These are phyloP conservation scores for Neofusicoccum laricinum DNA, from an alignment of 2,329 filamentous ascomycete species.

Conservation along the genomic window DNA sequence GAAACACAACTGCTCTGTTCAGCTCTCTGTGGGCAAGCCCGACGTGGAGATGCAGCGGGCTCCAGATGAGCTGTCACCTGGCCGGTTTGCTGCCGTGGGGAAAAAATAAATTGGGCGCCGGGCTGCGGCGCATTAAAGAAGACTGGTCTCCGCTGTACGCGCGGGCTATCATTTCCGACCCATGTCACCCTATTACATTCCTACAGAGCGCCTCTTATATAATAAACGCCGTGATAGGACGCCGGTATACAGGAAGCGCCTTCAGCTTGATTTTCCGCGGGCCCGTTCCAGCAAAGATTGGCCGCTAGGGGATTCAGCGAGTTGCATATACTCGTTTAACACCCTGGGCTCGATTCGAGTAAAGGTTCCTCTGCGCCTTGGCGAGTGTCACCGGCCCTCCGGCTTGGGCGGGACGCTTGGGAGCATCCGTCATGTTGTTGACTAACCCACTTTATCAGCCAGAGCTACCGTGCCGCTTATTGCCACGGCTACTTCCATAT, in stretches of 20 bases:
- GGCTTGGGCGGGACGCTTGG: neutral
- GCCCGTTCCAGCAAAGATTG: neutral
- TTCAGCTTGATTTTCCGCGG: neutral
- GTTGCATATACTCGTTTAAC: neutral
- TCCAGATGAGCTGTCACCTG: conserved; percentile 3
- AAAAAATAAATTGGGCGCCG: conserved; percentile 9
- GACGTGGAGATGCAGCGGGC: neutral
- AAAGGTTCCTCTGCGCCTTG: neutral
- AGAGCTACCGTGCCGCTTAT: neutral
- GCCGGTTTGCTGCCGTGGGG: neutral
- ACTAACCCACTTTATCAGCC: neutral
- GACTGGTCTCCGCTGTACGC: conserved; percentile 13
- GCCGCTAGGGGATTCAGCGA: neutral
- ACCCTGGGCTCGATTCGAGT: neutral
- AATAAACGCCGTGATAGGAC: neutral
- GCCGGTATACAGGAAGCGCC: conserved; percentile 4
- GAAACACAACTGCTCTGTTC: neutral
- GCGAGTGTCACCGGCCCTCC: neutral
- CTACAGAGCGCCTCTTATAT: conserved; percentile 7
- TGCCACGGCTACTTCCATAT: neutral
- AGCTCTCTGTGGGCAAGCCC: neutral
- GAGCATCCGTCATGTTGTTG: neutral
- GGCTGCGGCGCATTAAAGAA: conserved; percentile 5
- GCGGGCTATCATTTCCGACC: conserved; percentile 14
- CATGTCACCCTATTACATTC: conserved; percentile 3